Base-by-base conservation (phyloP, 345 rosid species). In the Boechera retrofracta region DNA sequence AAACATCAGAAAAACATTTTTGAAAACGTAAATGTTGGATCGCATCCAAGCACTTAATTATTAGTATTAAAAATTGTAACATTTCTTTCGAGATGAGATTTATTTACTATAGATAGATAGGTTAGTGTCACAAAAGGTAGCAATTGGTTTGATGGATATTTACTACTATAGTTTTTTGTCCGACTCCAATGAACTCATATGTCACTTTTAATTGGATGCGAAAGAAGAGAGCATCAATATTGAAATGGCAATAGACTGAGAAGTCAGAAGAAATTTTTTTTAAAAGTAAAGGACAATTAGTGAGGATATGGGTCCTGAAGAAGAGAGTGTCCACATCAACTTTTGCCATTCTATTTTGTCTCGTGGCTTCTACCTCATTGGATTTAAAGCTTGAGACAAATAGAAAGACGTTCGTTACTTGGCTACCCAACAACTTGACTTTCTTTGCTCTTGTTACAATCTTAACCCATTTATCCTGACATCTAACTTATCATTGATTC, bases 361-460 rank as follows among this genome's bases (percentile, higher is more conserved):
- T 9, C 2, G 51, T 54, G 66, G 71, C 60, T 63, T 77, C 55
- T 64, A 35, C 66, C 36, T 55, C 70, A 28, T 71, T 77, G 80
- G 76, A 77, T 47, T 64, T 76, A 77, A 55, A 71, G 61, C 72
- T 57, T 57, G 15, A 64, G 73, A 77, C 81, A 77, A 71, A 71
- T 24, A 55, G 67, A 57, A 57, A 71, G 76, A 71, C 81, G 72
- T 77, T 48, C 74, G 4, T 68, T 18, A 39, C 67, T 77, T 72
- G 56, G 75, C 73, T 77, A 77, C 41, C 49, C 56, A 77, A 71
- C 76, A 77, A 77, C 73, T 58, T 65, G 68, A 64, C 81, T 77
- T 77, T 77, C 68, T 71, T 26, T 65, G 80, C 76, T 77, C 80
- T 77, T 77, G 80, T 77, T 71, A 54, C 80, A 54, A 63, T 70